These are phyloP conservation scores for Skeletonema grethae DNA, from an alignment of 108 stramenopile species.

Conservation along the genomic window DNA sequence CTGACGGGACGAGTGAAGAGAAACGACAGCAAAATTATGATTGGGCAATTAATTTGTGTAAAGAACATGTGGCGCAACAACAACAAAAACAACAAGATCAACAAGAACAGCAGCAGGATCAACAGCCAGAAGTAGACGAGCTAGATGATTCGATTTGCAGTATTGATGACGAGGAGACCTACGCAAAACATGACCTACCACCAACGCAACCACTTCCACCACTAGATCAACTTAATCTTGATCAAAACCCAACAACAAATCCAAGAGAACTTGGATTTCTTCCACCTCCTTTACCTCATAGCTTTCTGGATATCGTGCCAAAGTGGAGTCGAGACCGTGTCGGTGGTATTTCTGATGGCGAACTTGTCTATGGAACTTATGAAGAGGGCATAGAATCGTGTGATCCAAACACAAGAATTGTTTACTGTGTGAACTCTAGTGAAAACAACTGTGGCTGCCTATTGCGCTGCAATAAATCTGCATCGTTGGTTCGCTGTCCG, in stretches of 20 bases:
- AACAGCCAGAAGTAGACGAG: not conserved
- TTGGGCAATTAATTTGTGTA: slow-evolving; percentile 13
- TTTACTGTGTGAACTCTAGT: slow-evolving; percentile 13
- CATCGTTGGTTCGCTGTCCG: slow-evolving; percentile 23
- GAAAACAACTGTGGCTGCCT: slow-evolving; percentile 11
- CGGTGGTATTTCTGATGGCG: slow-evolving; percentile 13
- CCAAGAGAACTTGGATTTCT: slow-evolving; percentile 9
- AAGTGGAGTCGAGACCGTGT: not conserved
- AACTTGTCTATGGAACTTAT: slow-evolving; percentile 4
- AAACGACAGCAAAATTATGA: slow-evolving; percentile 7
- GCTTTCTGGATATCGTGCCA: slow-evolving; percentile 11
- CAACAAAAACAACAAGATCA: not conserved
- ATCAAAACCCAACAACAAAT: slow-evolving; percentile 1
- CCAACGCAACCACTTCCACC: slow-evolving; percentile 8
- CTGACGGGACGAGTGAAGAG: not conserved
- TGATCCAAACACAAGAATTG: slow-evolving; percentile 15
- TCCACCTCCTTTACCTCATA: slow-evolving; percentile 18
- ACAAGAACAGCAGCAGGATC: not conserved
- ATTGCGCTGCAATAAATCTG: slow-evolving; percentile 8
- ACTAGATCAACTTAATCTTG: slow-evolving; percentile 10
- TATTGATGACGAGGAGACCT: not conserved
- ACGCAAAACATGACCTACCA: not conserved
- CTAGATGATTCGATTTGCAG: not conserved
- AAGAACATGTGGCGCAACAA: not conserved
- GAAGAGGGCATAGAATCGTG: slow-evolving; percentile 11